These are phyloP conservation scores for Flaveria linearis DNA, from an alignment of 129 eudicot species.

Conservation along the genomic window DNA sequence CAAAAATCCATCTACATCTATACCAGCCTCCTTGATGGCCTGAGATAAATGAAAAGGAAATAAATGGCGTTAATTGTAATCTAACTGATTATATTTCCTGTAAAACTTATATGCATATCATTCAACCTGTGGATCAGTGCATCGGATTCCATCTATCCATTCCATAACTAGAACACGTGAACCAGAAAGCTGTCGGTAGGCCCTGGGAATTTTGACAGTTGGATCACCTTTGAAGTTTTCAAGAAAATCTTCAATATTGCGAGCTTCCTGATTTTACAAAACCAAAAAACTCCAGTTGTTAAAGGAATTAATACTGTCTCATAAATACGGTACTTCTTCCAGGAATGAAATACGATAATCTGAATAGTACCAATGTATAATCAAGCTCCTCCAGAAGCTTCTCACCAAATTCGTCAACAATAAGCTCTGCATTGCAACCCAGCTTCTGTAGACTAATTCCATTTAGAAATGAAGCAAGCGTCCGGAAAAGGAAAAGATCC, in stretches of 20 bases:
- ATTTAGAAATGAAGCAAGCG: conserved; percentile 93
- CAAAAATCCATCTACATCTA: conserved; percentile 86
- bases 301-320: not conserved
- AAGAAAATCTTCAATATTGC: conserved; percentile 88
- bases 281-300: conserved; percentile 14
- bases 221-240: conserved; percentile 97
- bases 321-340: not conserved
- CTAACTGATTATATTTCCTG: not conserved
- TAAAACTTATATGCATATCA: not conserved
- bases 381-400: conserved; percentile 99
- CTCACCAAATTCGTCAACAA: conserved; percentile 99
- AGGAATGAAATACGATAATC: not conserved
- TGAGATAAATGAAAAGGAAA: conserved; percentile 33
- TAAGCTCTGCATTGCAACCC: conserved; percentile 98
- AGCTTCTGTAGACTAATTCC: conserved; percentile 94
- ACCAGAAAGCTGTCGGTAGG: conserved; percentile 80
- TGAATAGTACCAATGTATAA: conserved; percentile 84
- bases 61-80: conserved; percentile 15
- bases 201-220: conserved; percentile 93
- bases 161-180: conserved; percentile 98
- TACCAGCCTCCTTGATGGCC: conserved; percentile 87
- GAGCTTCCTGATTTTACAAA: conserved; percentile 72
- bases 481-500: conserved; percentile 96
- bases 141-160: conserved; percentile 99
- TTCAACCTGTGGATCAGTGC: conserved; percentile 94